phyloP scores from a whole-genome alignment of 805 yeast species.

The Blastobotrys americana region DNA sequence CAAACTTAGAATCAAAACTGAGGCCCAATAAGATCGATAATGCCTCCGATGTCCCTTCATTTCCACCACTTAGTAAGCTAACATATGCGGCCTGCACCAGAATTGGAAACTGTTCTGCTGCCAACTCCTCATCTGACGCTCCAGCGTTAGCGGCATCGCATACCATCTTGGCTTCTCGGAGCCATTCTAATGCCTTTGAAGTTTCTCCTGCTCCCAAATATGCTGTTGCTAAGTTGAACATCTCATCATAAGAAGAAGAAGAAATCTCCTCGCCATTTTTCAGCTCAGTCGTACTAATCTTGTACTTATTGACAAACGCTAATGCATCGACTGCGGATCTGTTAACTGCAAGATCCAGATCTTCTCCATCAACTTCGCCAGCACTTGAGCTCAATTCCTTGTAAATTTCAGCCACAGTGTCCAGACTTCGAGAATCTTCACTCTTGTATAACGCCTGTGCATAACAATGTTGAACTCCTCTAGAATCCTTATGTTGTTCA shows the following conservation, averaged over 20 bases:
- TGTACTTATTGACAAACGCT: background rate
- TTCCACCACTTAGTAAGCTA: conserved; percentile 33
- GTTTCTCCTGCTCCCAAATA: conserved; percentile 38
- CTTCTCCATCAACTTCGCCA: conserved; percentile 35
- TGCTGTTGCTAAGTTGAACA: conserved; percentile 54
- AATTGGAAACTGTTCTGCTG: conserved; percentile 49
- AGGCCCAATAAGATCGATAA: conserved; percentile 33
- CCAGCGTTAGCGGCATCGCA: conserved; percentile 35
- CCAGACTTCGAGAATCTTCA: conserved; percentile 31
- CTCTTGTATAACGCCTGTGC: conserved; percentile 49
- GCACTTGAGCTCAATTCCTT: conserved; percentile 31
- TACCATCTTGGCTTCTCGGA: conserved; percentile 40
- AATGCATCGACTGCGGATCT: conserved; percentile 55
- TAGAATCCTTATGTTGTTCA: conserved; percentile 14
- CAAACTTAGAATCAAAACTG: background rate
- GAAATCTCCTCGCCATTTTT: background rate
- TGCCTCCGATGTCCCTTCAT: conserved; percentile 33
- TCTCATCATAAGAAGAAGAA: conserved; percentile 43
- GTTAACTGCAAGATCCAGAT: conserved; percentile 50
- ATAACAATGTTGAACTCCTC: conserved; percentile 42
- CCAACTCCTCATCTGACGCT: conserved; percentile 38
- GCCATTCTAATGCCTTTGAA: conserved; percentile 35
- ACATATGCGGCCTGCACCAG: conserved; percentile 53
- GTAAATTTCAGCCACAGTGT: conserved; percentile 41
- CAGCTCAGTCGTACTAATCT: too few species aligned